These are phyloP conservation scores for Colletotrichum liaoningense DNA, from an alignment of 2,329 filamentous ascomycete genomes.

Conservation along the genomic window DNA sequence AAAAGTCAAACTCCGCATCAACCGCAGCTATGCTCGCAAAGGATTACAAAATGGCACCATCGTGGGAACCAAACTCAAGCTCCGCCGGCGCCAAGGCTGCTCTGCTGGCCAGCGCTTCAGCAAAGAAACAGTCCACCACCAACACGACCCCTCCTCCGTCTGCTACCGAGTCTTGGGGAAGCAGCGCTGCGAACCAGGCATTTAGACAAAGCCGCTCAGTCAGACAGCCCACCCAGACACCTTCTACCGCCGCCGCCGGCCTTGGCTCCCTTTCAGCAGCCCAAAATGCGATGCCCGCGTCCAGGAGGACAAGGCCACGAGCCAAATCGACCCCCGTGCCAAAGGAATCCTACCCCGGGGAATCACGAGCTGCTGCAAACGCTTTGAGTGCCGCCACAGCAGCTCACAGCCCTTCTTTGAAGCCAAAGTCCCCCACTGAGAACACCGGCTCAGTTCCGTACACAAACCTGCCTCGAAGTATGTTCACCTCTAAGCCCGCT, in stretches of 20 bases:
- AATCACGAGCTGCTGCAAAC: constrained; percentile 71
- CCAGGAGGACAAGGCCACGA: constrained; percentile 64
- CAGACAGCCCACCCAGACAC: constrained; percentile 45
- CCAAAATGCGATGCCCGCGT: constrained; percentile 74
- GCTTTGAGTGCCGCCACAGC: constrained; percentile 79
- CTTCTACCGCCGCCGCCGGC: constrained; percentile 41
- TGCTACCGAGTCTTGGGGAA: constrained; percentile 62
- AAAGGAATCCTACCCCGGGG: constrained; percentile 63
- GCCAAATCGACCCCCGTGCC: constrained; percentile 71
- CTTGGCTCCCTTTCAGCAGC: constrained; percentile 78
- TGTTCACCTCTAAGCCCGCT: constrained; percentile 83
- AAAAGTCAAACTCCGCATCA: constrained; percentile 63
- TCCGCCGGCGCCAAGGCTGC: constrained; percentile 81
- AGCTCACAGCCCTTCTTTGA: constrained; percentile 67
- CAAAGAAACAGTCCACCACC: constrained; percentile 48
- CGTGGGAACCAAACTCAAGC: constrained; percentile 73
- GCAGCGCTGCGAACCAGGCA: constrained; percentile 77
- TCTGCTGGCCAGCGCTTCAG: constrained; percentile 63
- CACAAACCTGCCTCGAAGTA: constrained; percentile 76
- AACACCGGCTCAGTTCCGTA: constrained; percentile 75
- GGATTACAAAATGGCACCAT: constrained; percentile 56
- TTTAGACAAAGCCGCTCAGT: constrained; percentile 57
- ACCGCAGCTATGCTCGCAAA: constrained; percentile 54
- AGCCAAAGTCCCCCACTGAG: constrained; percentile 59
- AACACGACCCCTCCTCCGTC: constrained; percentile 57